These are phyloP conservation scores for Piloderma croceum DNA, from an alignment of 768 basidiomycete species.

Conservation along the genomic window DNA sequence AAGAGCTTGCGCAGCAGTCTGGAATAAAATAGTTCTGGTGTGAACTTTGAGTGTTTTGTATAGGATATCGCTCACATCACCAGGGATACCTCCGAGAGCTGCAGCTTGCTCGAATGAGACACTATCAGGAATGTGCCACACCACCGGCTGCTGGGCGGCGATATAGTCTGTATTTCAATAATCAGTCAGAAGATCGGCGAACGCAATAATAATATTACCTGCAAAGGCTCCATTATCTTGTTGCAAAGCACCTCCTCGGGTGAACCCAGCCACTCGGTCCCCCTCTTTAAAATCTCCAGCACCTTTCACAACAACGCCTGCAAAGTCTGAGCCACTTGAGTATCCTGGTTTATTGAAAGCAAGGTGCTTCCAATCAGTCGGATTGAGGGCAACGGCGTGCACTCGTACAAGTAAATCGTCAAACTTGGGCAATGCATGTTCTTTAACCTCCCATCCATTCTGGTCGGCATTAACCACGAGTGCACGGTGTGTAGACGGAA, in stretches of 20 bases:
- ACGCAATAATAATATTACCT: slow-evolving; percentile 2
- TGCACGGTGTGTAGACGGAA: no score
- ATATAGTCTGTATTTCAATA: no score
- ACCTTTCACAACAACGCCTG: slow-evolving; percentile 5
- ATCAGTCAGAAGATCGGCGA: no score
- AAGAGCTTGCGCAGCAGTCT: slow-evolving; percentile 6
- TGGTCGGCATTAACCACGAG: no score
- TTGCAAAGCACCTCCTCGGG: slow-evolving; percentile 6
- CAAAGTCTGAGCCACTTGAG: slow-evolving; percentile 6
- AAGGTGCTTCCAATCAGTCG: slow-evolving; percentile 8
- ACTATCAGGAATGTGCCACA: slow-evolving; percentile 2
- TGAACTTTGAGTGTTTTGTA: no score
- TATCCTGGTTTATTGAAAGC: background rate
- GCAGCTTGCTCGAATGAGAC: slow-evolving; percentile 7
- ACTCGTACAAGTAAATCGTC: no score
- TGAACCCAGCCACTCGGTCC: slow-evolving; percentile 6
- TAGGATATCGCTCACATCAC: no score
- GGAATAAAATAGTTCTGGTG: no score
- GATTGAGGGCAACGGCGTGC: slow-evolving; percentile 11
- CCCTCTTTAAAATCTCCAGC: slow-evolving; percentile 1
- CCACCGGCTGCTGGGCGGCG: background rate
- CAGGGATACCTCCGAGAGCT: slow-evolving; percentile 1
- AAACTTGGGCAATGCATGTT: no score
- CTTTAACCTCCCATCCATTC: no score
- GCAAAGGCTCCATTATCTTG: background rate